These are phyloP conservation scores for Sextonia rubra DNA, from an alignment of 164 flowering plant genomes.

Conservation along the genomic window DNA sequence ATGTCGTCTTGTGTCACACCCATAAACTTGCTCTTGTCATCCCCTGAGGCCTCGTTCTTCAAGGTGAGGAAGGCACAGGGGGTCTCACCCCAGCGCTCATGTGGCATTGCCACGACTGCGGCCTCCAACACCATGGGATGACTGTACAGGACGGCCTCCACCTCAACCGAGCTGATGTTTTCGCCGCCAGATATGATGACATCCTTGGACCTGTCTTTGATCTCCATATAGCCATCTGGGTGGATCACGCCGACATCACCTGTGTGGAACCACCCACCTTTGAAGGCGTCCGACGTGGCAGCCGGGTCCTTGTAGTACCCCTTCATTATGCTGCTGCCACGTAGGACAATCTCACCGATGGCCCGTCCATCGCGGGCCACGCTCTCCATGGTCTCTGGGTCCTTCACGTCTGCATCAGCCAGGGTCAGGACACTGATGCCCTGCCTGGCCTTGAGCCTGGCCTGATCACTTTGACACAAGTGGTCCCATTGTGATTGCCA, in stretches of 20 bases:
- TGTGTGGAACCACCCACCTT: slow-evolving; percentile 71
- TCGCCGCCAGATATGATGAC: slow-evolving; percentile 93
- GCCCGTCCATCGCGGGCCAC: slow-evolving; percentile 64
- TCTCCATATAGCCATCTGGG: slow-evolving; percentile 78
- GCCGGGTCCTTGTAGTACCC: slow-evolving; percentile 65
- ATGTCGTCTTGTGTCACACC: slow-evolving; percentile 36
- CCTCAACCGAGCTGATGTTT: slow-evolving; percentile 82
- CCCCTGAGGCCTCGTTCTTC: slow-evolving; percentile 11
- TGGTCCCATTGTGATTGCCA: slow-evolving; percentile 71
- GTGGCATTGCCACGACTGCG: slow-evolving; percentile 90
- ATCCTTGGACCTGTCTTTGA: slow-evolving; percentile 83
- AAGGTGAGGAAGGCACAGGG: slow-evolving; percentile 59
- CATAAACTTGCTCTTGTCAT: neutral
- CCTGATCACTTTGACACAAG: slow-evolving; percentile 32
- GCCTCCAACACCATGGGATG: slow-evolving; percentile 71
- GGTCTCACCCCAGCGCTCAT: slow-evolving; percentile 72
- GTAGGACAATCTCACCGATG: slow-evolving; percentile 66
- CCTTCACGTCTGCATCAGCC: slow-evolving; percentile 65
- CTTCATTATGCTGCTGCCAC: slow-evolving; percentile 80
- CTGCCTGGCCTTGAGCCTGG: slow-evolving; percentile 70
- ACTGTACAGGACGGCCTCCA: slow-evolving; percentile 47
- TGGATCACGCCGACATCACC: slow-evolving; percentile 86
- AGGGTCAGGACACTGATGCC: slow-evolving; percentile 62
- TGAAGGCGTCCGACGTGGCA: slow-evolving; percentile 51
- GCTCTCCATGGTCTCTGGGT: slow-evolving; percentile 48